Evolutionary conservation across 768 basidiomycete species (phyloP), one percentile per base, ranked within the genome.

Genomic region (Boletales sp.): DNA sequence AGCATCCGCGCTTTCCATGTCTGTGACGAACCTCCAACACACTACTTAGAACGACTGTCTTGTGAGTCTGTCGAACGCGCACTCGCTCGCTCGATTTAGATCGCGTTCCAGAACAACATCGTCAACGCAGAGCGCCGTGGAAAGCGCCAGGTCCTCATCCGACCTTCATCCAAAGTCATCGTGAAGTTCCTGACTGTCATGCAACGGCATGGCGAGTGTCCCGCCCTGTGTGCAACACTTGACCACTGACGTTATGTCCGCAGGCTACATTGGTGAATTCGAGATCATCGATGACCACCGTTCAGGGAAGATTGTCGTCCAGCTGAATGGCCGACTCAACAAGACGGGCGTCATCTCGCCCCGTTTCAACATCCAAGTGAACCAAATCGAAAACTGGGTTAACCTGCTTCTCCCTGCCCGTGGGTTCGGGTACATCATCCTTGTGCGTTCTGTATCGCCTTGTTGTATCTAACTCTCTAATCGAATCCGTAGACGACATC

Each of bases 311-410:
- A 92, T 99, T 58, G 94, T 99, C 64, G 82, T 98, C 62, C 94
- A 99, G 75, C 85, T 99, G 50, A 99, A 96, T 66, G 96, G 96
- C 41, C 90, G 93, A 54, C 82, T 99, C 62, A 99, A 99, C 82
- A 99, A 99, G 78, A 88, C 87, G n/a, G 96, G 95, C 61, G 95
- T 99, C 68, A 97, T 97, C 74, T 97, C 94, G n/a, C 94, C 95
- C 39, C 89, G 96, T 48, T 98, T 91, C 83, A 97, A 98, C 74
- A 83, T 98, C 61, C 90, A 94, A 69, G 86, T 90, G 55, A 84
- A 72, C 62, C 87, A 94, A 68, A 96, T 97, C 64, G 91, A 95
- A 74, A 77, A 80, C 56, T 97, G 95, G 95, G 92, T 98, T 78
- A 94, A 94, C 81, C 79, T 92, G 77, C 74, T 99, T 52, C 82